Conservation (phyloP, 2,329 filamentous ascomycete genomes). For the Xylariaceae sp. region DNA sequence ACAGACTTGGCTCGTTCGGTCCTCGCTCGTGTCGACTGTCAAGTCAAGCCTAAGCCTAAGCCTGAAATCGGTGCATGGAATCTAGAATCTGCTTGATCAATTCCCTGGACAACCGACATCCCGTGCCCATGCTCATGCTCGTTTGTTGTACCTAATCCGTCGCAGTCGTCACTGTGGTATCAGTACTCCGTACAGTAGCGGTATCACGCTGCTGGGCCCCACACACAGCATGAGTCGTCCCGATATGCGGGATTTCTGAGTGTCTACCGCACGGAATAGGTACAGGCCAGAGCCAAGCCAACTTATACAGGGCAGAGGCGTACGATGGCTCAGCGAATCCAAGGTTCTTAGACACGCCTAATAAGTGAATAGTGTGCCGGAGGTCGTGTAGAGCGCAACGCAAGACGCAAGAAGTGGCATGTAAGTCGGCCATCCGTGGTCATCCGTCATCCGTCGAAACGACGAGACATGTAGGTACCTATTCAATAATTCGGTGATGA, state of each 20-base stretch:
- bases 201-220: slow-evolving; percentile 4
- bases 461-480: not conserved
- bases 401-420: not conserved
- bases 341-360: not conserved
- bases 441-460: too few species aligned
- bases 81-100: slow-evolving; percentile 10
- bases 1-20: slow-evolving; percentile 7
- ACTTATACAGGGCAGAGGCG: slow-evolving; percentile 6
- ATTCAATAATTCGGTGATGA: not conserved
- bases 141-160: not conserved
- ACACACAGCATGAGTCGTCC: slow-evolving; percentile 5
- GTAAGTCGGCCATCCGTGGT: not conserved
- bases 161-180: slow-evolving; percentile 1
- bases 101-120: not conserved
- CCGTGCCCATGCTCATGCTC: not conserved
- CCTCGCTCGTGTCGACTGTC: slow-evolving; percentile 1
- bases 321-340: slow-evolving; percentile 14
- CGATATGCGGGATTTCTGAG: not conserved
- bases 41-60: not conserved
- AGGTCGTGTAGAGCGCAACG: not conserved
- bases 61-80: slow-evolving; percentile 14
- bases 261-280: not conserved
- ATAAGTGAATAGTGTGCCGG: not conserved
- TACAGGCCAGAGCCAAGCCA: slow-evolving; percentile 4
- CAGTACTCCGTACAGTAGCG: slow-evolving; percentile 5